Evolutionary conservation across 2,329 filamentous ascomycete species (phyloP), one percentile per base, ranked within the genome.

Genomic region (Lomentospora prolificans): DNA sequence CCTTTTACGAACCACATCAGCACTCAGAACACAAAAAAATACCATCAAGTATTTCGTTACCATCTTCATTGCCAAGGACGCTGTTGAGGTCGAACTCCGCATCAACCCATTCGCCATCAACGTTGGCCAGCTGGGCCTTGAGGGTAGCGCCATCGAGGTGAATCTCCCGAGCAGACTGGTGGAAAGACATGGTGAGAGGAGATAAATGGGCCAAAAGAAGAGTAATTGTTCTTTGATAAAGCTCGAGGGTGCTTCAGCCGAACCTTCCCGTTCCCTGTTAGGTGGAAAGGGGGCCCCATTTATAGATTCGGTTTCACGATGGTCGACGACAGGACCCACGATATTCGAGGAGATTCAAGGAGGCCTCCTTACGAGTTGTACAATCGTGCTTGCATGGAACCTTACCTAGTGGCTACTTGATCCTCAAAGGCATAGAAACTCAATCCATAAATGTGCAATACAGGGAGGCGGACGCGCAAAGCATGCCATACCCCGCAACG

Each of bases 81-180:
- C 80, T 75, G 4, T 73, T 64, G 3, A 84, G 72, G 70, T 84
- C 82, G 60, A 84, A 60, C 60, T 84, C 72, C 36, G 71, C 66
- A 7, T 67, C 59, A 2, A 68, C 56, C 1, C 58, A 56, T 19
- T 80, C 68, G 33, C 78, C 78, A 0, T 77, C 68, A 1, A 64
- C 52, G 36, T 73, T 70, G 39, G 58, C 62, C 36, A 77, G 73
- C 50, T 64, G 60, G 57, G 72, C 75, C 25, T 60, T 66, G 57
- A 81, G 77, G 61, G 76, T 73, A 65, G 75, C 71, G 60, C 69
- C 71, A 60, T 80, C 72, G 60, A 81, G 64, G 61, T 68, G 68
- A 63, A 80, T 73, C 59, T 75, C 60, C 50, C 70, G 57, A 50
- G 75, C 72, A 53, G 72, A 71, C 55, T 63, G 58, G 67, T 81